Evolutionary conservation across 2,329 filamentous ascomycete species (phyloP), one percentile per base, ranked within the genome.

Genomic region (Pseudogymnoascus sp.): DNA sequence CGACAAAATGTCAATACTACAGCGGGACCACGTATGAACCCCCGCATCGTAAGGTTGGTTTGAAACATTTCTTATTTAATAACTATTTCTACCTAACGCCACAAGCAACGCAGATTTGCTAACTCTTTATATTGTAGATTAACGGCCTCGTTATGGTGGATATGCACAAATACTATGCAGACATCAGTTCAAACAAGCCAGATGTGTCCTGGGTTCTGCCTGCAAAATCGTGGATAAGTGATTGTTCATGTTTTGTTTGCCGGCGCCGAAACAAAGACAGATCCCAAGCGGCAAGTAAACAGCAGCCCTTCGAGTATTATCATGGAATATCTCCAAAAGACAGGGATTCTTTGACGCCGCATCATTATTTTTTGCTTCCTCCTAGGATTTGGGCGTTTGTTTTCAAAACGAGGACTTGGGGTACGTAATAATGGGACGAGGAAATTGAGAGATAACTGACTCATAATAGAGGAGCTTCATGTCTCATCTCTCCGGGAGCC

Each of bases 401-500:
- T 4, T 63, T 61, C 15, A 63, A 61, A 24, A 63, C 61, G 39
- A 60, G 61, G 26, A 61, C 61, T 47, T 63, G 61, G 61, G 61
- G 61, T 63, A 58, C 13, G 58, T 39, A 35, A 62, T 37, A 57
- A 36, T 5, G 10, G 33, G 3, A 36, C 10, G 33, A 11, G 33
- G 33, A 13, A 13, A 36, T 13, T 4, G 33, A 36, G 33, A 35
- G 17, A 21, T 29, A 10, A 13, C 41, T 47, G 13, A 47, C 17
- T 10, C 10, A 36, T 36, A 36, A 36, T 21, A 69, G 70, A 72
- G 40, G 7, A 3, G 0, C 59, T 73, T 8, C 64, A 71, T 15
- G 63, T 72, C 1, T 39, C 62, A n/a, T 50, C 65, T 5, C 66
- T 73, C 13, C 36, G 17, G 1, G 64, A 69, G 7, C 69, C 71